phyloP scores from a whole-genome alignment of 2,329 filamentous ascomycete species.

The Arachnopeziza araneosa region DNA sequence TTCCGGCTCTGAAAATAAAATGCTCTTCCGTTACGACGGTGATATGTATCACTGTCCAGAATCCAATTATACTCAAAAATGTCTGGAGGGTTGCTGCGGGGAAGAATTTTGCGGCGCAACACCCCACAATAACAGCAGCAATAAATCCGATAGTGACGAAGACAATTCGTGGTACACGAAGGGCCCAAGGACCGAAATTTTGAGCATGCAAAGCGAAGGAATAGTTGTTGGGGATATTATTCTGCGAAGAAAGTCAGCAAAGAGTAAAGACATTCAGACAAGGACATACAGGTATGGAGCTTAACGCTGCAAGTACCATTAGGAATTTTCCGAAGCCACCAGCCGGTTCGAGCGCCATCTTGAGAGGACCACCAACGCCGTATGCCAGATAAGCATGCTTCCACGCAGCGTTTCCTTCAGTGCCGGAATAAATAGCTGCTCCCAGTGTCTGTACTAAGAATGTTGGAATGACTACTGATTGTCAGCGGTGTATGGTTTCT shows the following conservation, averaged over 20 bases:
- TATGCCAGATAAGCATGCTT: conserved; percentile 7
- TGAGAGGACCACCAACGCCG: conserved; percentile 7
- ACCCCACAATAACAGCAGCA: conserved; percentile 9
- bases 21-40: conserved; percentile 59
- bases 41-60: conserved; percentile 68
- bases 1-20: conserved; percentile 56
- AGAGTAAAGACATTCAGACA: not conserved
- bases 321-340: conserved; percentile 9
- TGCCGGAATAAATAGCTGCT: conserved; percentile 4
- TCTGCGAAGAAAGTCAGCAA: not conserved
- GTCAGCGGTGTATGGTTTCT: not conserved
- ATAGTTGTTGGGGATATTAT: conserved; percentile 13
- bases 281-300: conserved; percentile 8
- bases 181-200: conserved; percentile 12
- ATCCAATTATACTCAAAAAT: conserved; percentile 61
- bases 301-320: conserved; percentile 7
- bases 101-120: conserved; percentile 8
- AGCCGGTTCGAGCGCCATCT: conserved; percentile 8
- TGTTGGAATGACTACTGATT: conserved; percentile 2
- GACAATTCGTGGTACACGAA: conserved; percentile 7
- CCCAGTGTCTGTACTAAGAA: conserved; percentile 5
- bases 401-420: conserved; percentile 5
- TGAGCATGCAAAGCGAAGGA: conserved; percentile 12
- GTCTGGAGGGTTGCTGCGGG: conserved; percentile 43
- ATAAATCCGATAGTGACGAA: conserved; percentile 7